Conservation (phyloP, 768 basidiomycete species). For the Boletus reticuloceps region DNA sequence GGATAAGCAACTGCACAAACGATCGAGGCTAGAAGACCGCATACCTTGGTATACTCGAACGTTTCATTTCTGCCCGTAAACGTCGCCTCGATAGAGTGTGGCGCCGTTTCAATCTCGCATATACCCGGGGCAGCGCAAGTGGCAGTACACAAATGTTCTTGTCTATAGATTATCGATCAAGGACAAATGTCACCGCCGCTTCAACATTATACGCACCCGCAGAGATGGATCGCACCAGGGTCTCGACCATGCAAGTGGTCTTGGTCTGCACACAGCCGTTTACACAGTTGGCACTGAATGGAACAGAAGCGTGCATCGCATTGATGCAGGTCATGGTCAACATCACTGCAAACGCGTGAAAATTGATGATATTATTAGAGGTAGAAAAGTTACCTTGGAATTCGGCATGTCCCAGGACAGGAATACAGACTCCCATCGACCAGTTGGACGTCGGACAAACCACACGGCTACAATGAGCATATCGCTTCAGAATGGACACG, state of each 20-base stretch:
- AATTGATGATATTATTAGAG: not conserved
- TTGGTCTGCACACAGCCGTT: slow-evolving; percentile 44
- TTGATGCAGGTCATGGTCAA: slow-evolving; percentile 43
- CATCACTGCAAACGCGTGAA: slow-evolving; percentile 34
- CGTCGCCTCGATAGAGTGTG: slow-evolving; percentile 58
- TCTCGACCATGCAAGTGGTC: slow-evolving; percentile 55
- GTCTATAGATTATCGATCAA: slow-evolving; percentile 31
- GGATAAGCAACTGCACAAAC: not conserved
- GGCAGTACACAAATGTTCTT: slow-evolving; percentile 48
- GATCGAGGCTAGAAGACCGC: not conserved
- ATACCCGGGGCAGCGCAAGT: slow-evolving; percentile 47
- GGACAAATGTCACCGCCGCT: not conserved
- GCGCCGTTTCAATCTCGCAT: slow-evolving; percentile 58
- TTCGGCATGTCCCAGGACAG: slow-evolving; percentile 43
- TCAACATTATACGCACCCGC: slow-evolving; percentile 42
- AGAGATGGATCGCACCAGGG: slow-evolving; percentile 44
- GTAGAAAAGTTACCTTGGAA: slow-evolving; percentile 35
- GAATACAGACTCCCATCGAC: slow-evolving; percentile 32
- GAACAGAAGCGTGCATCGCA: slow-evolving; percentile 57
- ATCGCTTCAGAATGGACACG: not conserved
- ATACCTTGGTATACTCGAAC: slow-evolving; percentile 64
- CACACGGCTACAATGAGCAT: slow-evolving; percentile 38
- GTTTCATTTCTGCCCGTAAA: slow-evolving; percentile 59
- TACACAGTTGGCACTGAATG: slow-evolving; percentile 52
- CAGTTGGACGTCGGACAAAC: slow-evolving; percentile 31